Evolutionary conservation across 495 filamentous ascomycete genomes (phyloP), one percentile per base, ranked within the genome.

Genomic region (Hyphodiscus hymeniophilus): DNA sequence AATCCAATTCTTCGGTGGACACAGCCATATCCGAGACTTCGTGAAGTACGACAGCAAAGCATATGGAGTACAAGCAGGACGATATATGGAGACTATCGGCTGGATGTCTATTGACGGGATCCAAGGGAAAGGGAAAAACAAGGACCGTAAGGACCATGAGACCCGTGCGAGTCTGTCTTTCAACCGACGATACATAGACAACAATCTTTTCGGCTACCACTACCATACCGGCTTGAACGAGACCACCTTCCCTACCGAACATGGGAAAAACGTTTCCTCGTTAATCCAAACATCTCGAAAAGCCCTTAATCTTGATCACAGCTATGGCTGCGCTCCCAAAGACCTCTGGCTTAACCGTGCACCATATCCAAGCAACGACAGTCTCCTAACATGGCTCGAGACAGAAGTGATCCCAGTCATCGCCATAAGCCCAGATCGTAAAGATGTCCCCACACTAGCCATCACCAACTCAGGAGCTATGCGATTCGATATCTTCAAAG

Each of bases 21-120:
- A 98, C 59, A 78, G 80, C 21, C 92, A 98, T 60, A 84, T 95
- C 35, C 79, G 92, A 4, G 89, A 98, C 57, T 92, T 84, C 59
- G 78, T 72, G 15, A 75, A 76, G 40, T 97, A 85, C 58, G 92
- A 97, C 60, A 68, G 72, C 36, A 85, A 83, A 52, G 84, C 90
- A 1, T 84, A 82, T 49, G 92, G 80, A 0, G 66, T 98, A 12
- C 89, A 89, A 26, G 89, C 85, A 58, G 92, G 92, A n/a, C 76
- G 91, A 2, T 98, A 95, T 63, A 89, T 95, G 76, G 92, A 98
- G 66, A 97, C 94, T n/a, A 81, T 96, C 41, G 92, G 92, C 4
- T 98, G 89, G 70, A 76, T 94, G 78, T 94, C 89, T 8, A 83
- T 97, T 43, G 72, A 80, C 34, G 89, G 87, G 6, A 67, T 90